Percentiles rank a stretch among this genome's conserved stretches.
These are phyloP conservation scores for Yarrowia phangngaensis DNA, from an alignment of 805 yeast species.

Conservation along the genomic window DNA sequence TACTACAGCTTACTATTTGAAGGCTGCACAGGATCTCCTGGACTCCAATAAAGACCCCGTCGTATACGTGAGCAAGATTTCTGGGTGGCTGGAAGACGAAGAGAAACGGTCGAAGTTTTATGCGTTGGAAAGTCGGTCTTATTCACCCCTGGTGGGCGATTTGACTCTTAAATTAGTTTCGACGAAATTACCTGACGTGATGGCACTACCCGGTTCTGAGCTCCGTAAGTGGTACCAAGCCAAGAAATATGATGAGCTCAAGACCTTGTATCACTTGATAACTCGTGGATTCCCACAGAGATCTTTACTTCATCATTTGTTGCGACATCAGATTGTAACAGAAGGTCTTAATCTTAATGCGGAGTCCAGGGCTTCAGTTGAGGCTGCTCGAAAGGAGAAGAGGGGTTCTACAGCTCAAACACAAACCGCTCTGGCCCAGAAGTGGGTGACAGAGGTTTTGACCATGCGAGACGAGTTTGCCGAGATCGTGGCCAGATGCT, in stretches of 20 bases:
- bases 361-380: constrained; percentile 31
- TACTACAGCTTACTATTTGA: constrained; percentile 54
- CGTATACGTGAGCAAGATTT: constrained; percentile 51
- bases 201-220: constrained; percentile 54
- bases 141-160: constrained; percentile 54
- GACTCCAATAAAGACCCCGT: constrained; percentile 47
- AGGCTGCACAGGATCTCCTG: constrained; percentile 47
- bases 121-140: constrained; percentile 50
- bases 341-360: constrained; percentile 46
- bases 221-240: constrained; percentile 54
- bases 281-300: constrained; percentile 53
- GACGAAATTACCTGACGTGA: constrained; percentile 53
- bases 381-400: constrained; percentile 27
- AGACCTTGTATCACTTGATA: constrained; percentile 49
- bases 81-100: constrained; percentile 59
- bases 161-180: constrained; percentile 47
- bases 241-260: constrained; percentile 45
- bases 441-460: constrained; percentile 63
- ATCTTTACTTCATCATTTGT: constrained; percentile 47
- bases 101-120: constrained; percentile 52
- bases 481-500: constrained; percentile 47
- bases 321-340: constrained; percentile 46
- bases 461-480: constrained; percentile 51
- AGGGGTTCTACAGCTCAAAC: constrained; percentile 27
- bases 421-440: constrained; percentile 54